phyloP scores from a whole-genome alignment of 2,329 filamentous ascomycete species.

The Verruconis gallopava region DNA sequence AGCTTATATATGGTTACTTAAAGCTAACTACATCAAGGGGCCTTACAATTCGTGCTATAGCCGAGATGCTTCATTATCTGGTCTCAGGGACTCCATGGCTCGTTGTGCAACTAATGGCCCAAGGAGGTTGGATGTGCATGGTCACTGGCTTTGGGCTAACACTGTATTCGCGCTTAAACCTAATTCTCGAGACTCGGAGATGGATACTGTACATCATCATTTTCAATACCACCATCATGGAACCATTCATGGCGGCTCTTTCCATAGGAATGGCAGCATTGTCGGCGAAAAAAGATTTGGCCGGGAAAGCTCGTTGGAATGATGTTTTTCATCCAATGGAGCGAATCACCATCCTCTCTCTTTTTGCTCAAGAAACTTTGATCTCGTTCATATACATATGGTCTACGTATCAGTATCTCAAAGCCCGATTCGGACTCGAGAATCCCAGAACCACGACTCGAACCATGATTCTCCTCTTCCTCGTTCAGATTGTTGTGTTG shows the following conservation, averaged over 20 bases:
- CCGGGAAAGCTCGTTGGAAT: background rate
- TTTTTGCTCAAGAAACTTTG: conserved; percentile 1
- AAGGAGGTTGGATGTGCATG: conserved; percentile 43
- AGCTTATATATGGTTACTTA: too few species aligned
- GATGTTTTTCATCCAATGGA: background rate
- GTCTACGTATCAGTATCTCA: conserved; percentile 5
- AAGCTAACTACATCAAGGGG: conserved; percentile 4
- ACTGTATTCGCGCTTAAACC: conserved; percentile 49
- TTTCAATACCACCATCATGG: conserved; percentile 34
- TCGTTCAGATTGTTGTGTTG: conserved; percentile 7
- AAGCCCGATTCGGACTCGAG: background rate
- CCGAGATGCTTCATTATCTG: conserved; percentile 2
- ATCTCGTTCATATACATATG: conserved; percentile 2
- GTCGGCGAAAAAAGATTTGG: background rate
- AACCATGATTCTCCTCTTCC: conserved; percentile 8
- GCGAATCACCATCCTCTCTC: conserved; percentile 2
- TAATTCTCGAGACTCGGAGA: conserved; percentile 42
- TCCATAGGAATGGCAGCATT: background rate
- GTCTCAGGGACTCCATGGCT: background rate
- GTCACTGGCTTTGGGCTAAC: conserved; percentile 50
- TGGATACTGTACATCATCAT: conserved; percentile 46
- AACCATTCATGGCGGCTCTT: conserved; percentile 2
- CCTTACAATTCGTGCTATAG: conserved; percentile 2
- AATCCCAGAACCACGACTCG: background rate
- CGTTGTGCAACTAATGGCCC: background rate